Evolutionary conservation across 805 yeast genomes (phyloP).

Genomic region (Debaryomyces tyrocola): DNA sequence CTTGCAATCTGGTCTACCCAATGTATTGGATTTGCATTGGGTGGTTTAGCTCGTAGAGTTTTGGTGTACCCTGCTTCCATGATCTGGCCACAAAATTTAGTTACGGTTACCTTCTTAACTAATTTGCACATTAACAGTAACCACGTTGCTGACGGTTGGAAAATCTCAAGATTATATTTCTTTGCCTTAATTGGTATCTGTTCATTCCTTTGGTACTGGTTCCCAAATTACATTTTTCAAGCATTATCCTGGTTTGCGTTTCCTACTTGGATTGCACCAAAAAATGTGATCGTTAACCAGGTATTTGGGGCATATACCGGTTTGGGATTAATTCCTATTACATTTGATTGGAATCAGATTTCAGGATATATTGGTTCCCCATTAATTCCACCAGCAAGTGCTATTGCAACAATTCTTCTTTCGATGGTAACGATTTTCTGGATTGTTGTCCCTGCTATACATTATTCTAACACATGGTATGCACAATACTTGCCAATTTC

Average conservation of each 20-base stretch:
- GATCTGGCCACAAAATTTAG: constrained; percentile 71
- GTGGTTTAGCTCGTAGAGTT: constrained; percentile 60
- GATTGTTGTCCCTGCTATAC: constrained; percentile 53
- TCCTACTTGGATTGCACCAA: constrained; percentile 31
- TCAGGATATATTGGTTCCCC: constrained; percentile 61
- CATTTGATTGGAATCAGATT: constrained; percentile 67
- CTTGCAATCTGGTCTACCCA: constrained; percentile 45
- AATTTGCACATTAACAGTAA: constrained; percentile 51
- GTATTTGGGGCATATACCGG: constrained; percentile 27
- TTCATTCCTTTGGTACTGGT: constrained; percentile 29
- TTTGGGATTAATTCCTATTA: constrained; percentile 30
- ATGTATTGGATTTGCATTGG: constrained; percentile 64
- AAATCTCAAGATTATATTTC: constrained; percentile 50
- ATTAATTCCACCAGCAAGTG: constrained; percentile 58
- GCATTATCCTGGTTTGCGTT: constrained; percentile 29
- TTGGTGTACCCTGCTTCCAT: constrained; percentile 65
- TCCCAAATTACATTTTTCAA: constrained; percentile 25
- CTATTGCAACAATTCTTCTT: constrained; percentile 45
- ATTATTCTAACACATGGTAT: constrained; percentile 53
- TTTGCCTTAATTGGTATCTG: constrained; percentile 39
- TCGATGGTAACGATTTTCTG: constrained; percentile 42
- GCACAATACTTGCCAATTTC: constrained; percentile 57
- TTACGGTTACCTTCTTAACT: constrained; percentile 56
- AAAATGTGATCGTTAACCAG: constrained; percentile 21
- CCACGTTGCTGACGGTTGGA: constrained; percentile 63